Conservation (phyloP, 1,284 basidiomycete species). For the Volvariella surrecta region DNA sequence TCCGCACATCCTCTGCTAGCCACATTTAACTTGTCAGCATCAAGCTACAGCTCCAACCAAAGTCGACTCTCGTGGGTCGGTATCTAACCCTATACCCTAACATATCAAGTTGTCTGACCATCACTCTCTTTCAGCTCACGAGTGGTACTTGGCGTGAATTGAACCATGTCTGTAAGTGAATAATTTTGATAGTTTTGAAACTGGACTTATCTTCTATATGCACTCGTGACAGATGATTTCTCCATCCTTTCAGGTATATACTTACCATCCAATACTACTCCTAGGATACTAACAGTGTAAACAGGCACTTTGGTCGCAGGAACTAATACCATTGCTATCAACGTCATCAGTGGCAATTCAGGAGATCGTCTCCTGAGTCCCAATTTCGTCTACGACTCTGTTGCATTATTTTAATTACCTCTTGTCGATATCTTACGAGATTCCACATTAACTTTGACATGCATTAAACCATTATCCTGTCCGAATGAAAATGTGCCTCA, state of each 20-base stretch:
- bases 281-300: neutral
- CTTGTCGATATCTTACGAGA: neutral
- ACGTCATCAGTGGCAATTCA: constrained; percentile 32
- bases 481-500: too few species aligned
- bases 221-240: constrained; percentile 21
- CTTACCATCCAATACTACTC: neutral
- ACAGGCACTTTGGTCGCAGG: constrained; percentile 27
- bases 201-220: too few species aligned
- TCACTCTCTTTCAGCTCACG: constrained; percentile 20
- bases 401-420: constrained; percentile 28
- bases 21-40: neutral
- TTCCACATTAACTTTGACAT: constrained; percentile 4
- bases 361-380: constrained; percentile 34
- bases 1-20: too few species aligned
- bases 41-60: constrained; percentile 25
- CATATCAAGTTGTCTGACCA: constrained; percentile 4
- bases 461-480: neutral
- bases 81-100: constrained; percentile 2
- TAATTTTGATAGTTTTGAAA: constrained; percentile 7
- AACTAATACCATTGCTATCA: constrained; percentile 32
- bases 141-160: constrained; percentile 38
- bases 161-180: constrained; percentile 34
- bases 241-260: constrained; percentile 29
- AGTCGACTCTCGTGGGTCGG: constrained; percentile 32
- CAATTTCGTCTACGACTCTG: constrained; percentile 36